Conservation (phyloP, 2,329 filamentous ascomycete species). For the Epichloe baconii region DNA sequence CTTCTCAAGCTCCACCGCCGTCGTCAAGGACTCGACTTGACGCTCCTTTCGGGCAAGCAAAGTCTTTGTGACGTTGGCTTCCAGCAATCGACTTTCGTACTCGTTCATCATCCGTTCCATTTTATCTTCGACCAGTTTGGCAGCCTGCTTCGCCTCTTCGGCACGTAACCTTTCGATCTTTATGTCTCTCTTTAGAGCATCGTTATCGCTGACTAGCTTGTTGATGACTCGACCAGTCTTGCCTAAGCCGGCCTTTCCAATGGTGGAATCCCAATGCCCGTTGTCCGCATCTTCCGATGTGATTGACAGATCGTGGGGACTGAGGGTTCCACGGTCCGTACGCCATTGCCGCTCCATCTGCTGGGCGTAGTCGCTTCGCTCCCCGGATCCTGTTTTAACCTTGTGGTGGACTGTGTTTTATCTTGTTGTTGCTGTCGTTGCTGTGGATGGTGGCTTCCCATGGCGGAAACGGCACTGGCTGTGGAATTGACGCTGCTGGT, state of each 20-base stretch:
- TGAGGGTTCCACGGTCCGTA: constrained; percentile 19
- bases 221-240: constrained; percentile 73
- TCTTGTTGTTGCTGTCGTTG: constrained; percentile 10
- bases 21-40: constrained; percentile 56
- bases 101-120: constrained; percentile 56
- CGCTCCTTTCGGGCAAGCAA: constrained; percentile 60
- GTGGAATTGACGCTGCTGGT: constrained; percentile 45
- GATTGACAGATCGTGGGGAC: constrained; percentile 14
- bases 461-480: constrained; percentile 32
- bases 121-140: constrained; percentile 56
- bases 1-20: constrained; percentile 50
- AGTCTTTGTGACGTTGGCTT: constrained; percentile 58
- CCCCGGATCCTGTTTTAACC: constrained; percentile 21
- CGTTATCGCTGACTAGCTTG: constrained; percentile 67
- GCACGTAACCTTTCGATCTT: constrained; percentile 51
- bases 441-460: constrained; percentile 17
- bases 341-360: constrained; percentile 19
- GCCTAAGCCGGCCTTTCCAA: constrained; percentile 56
- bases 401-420: constrained; percentile 20
- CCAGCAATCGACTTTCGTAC: constrained; percentile 55
- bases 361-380: constrained; percentile 14
- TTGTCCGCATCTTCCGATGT: constrained; percentile 22
- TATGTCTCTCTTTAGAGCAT: constrained; percentile 61
- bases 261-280: constrained; percentile 48
- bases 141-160: constrained; percentile 58